Evolutionary conservation across 192 early-diverging fungal species (phyloP).

Genomic region (Coemansia umbellata): DNA sequence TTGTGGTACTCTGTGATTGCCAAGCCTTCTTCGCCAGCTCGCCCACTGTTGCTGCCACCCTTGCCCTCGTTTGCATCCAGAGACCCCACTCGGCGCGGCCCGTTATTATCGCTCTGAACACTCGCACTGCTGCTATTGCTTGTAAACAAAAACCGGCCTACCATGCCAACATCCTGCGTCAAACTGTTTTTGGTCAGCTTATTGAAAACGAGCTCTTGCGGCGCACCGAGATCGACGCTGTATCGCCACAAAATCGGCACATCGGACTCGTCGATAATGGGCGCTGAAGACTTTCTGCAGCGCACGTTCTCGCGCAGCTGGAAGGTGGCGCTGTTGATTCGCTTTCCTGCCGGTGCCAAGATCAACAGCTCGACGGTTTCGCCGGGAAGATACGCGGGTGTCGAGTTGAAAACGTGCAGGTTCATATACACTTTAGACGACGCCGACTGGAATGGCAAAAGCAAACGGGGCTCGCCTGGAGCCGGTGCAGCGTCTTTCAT

Average conservation of each 20-base stretch:
- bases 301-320: slow-evolving; percentile 48
- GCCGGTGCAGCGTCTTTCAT: slow-evolving; percentile 25
- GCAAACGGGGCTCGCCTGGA: background rate
- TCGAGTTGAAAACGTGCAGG: slow-evolving; percentile 45
- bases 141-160: slow-evolving; percentile 42
- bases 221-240: slow-evolving; percentile 30
- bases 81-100: too few relatives aligned
- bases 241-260: slow-evolving; percentile 51
- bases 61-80: too few relatives aligned
- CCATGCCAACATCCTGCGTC: slow-evolving; percentile 44
- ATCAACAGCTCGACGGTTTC: slow-evolving; percentile 47
- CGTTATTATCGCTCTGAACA: background rate
- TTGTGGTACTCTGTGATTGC: slow-evolving; percentile 7
- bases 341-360: slow-evolving; percentile 34
- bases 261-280: slow-evolving; percentile 51
- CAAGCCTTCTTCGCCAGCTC: background rate
- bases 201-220: slow-evolving; percentile 32
- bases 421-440: slow-evolving; percentile 29
- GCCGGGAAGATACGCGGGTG: slow-evolving; percentile 36
- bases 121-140: background rate
- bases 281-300: slow-evolving; percentile 50
- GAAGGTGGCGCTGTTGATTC: slow-evolving; percentile 31
- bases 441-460: slow-evolving; percentile 20
- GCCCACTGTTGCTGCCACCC: too few relatives aligned
- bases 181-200: slow-evolving; percentile 40